These are phyloP conservation scores for Aegilops bicornis DNA, from an alignment of 176 grass and related monocot species.

Conservation along the genomic window DNA sequence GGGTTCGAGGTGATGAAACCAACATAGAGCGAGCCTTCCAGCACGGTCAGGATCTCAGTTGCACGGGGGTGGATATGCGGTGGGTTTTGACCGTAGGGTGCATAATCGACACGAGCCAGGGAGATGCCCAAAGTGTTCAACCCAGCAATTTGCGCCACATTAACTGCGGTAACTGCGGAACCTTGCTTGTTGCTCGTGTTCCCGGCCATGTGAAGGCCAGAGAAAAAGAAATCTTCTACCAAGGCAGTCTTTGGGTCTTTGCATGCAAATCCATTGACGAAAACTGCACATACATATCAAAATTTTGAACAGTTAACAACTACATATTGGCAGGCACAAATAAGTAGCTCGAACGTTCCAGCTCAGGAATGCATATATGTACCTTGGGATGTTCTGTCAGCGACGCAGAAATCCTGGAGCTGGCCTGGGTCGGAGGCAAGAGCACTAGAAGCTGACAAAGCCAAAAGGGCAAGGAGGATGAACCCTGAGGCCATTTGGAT, in stretches of 20 bases:
- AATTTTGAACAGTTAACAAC: background rate
- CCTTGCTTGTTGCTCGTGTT: conserved; percentile 10
- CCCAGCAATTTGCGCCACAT: background rate
- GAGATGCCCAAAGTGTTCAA: background rate
- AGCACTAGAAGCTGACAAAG: background rate
- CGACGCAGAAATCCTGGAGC: conserved; percentile 83
- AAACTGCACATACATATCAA: background rate
- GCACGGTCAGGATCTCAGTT: background rate
- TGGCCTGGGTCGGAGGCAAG: conserved; percentile 22
- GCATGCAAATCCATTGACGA: conserved; percentile 3
- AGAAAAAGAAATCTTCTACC: background rate
- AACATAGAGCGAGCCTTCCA: conserved; percentile 1
- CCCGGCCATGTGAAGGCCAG: background rate
- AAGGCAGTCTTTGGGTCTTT: background rate
- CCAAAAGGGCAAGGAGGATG: background rate
- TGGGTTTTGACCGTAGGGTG: background rate
- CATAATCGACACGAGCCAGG: background rate
- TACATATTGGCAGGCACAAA: background rate
- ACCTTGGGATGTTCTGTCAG: conserved; percentile 33
- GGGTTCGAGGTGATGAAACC: background rate
- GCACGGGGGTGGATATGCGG: conserved; percentile 5
- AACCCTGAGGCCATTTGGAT: background rate
- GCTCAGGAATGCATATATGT: background rate
- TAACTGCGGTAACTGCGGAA: background rate
- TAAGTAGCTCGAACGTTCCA: background rate